A percentile compares a stretch with the other conserved stretches of the same genome.
These are phyloP conservation scores for Stereocaulon alpinum DNA, from an alignment of 495 filamentous ascomycete genomes.

Conservation along the genomic window DNA sequence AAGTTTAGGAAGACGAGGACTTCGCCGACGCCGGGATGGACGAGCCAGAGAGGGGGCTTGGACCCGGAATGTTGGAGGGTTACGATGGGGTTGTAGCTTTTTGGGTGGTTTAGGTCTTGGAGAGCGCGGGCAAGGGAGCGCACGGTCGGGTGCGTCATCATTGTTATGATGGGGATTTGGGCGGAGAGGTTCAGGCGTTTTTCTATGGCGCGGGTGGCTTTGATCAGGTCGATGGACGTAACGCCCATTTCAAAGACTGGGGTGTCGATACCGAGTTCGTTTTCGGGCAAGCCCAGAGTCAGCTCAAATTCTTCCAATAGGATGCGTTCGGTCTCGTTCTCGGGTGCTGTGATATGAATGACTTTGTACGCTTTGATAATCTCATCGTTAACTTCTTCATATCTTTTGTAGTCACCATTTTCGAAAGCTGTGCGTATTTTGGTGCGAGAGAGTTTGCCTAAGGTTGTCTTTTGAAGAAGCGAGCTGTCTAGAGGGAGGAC, in stretches of 20 bases:
- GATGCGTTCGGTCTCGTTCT: slow-evolving; percentile 3
- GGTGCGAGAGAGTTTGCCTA: slow-evolving; percentile 40
- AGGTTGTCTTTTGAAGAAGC: slow-evolving; percentile 28
- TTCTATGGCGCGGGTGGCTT: slow-evolving; percentile 21
- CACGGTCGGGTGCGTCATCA: slow-evolving; percentile 32
- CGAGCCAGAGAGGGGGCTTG: slow-evolving; percentile 44
- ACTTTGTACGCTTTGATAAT: slow-evolving; percentile 16
- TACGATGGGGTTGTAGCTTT: slow-evolving; percentile 40
- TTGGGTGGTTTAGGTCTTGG: slow-evolving; percentile 9
- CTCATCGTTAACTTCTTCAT: slow-evolving; percentile 21
- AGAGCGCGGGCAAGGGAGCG: slow-evolving; percentile 27
- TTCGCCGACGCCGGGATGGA: slow-evolving; percentile 50
- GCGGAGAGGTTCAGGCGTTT: slow-evolving; percentile 9
- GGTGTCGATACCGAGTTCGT: slow-evolving; percentile 26
- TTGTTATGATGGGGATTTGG: slow-evolving; percentile 22
- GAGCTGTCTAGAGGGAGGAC: slow-evolving; percentile 19
- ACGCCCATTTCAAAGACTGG: slow-evolving; percentile 35
- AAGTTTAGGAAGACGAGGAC: slow-evolving; percentile 46
- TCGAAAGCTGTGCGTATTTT: slow-evolving; percentile 32
- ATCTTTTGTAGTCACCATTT: slow-evolving; percentile 22
- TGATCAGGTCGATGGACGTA: slow-evolving; percentile 37
- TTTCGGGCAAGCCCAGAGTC: slow-evolving; percentile 16
- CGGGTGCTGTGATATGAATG: background rate
- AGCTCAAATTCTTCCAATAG: slow-evolving; percentile 20
- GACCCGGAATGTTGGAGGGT: slow-evolving; percentile 32